A percentile compares a stretch with the other conserved stretches of the same genome.
phyloP scores from a whole-genome alignment of 306 rosid genomes.

The Lithocarpus polystachyus region DNA sequence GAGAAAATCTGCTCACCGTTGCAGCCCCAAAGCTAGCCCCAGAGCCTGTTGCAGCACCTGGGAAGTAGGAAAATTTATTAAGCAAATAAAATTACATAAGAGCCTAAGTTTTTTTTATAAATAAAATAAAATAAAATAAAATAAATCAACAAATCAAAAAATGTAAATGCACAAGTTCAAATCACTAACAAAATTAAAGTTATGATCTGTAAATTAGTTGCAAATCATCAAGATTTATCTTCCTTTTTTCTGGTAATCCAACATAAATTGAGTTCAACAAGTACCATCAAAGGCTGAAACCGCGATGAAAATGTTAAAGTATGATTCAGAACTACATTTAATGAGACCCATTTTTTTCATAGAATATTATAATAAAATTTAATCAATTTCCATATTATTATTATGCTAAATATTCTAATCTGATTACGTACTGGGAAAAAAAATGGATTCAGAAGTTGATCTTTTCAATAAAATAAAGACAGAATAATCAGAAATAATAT shows the following conservation, averaged over 20 bases:
- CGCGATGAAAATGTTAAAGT: no score
- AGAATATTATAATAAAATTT: neutral
- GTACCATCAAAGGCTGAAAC: neutral
- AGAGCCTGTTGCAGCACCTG: constrained; percentile 77
- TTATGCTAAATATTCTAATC: neutral
- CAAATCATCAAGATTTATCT: no score
- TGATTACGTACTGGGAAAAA: neutral
- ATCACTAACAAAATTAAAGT: neutral
- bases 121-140: no score
- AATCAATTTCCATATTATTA: neutral
- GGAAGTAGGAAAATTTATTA: constrained; percentile 8
- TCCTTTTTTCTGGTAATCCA: neutral
- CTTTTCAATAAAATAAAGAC: no score
- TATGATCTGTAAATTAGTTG: no score
- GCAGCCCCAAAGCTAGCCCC: constrained; percentile 87
- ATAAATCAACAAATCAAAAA: neutral
- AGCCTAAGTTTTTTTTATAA: no score
- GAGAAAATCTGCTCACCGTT: constrained; percentile 49
- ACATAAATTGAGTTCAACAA: neutral
- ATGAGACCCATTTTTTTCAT: neutral
- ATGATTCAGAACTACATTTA: no score
- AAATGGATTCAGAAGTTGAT: no score
- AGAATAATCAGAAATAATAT: no score
- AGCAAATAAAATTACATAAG: neutral
- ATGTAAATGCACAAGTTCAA: neutral